Evolutionary conservation across 2,329 filamentous ascomycete genomes (phyloP), one percentile per base, ranked within the genome.

Genomic region (Leptographium flavum): DNA sequence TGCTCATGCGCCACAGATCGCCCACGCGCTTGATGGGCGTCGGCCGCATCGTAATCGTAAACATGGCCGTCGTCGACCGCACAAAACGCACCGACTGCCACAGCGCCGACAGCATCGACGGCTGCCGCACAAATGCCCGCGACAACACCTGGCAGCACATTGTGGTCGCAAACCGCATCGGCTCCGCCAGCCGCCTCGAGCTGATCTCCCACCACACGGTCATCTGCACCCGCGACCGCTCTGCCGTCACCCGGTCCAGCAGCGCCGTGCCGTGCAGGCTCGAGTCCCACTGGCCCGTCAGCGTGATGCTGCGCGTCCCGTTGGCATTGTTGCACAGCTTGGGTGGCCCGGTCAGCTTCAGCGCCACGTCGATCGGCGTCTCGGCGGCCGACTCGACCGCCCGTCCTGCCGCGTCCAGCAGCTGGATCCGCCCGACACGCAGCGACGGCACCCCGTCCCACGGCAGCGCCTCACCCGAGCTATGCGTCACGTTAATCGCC

Each of bases 261-360:
- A 96, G 71, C n/a, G 94, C 69, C 6, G 92, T 95, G 51, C 79
- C 81, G 61, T 98, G 92, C 53, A 92, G 71, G 56, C 87, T 94
- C 0, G 90, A 95, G 59, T 98, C 92, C 92, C 92, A 98, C 57
- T 96, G 88, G 1, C 84, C 87, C n/a, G 83, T 74, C 37, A 96
- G 71, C 1, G 82, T 88, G 32, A 95, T 80, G 58, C 83, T 87
- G 31, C 81, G 82, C 1, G 88, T 95, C 32, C 92, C 92, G 58
- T 96, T 93, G 22, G 85, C 78, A 57, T 95, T 93, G 47, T 84
- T 79, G 50, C 82, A 83, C 52, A 94, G 81, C 46, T 79, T 72
- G 0, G 92, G 90, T 40, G 82, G 79, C 28, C 83, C 76, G 3
- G 87, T 73, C 39, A 94, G 70, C 56, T 86, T 86, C 32, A 98